Evolutionary conservation across 108 stramenopile species (phyloP).

Genomic region (Nitzschia sp.): DNA sequence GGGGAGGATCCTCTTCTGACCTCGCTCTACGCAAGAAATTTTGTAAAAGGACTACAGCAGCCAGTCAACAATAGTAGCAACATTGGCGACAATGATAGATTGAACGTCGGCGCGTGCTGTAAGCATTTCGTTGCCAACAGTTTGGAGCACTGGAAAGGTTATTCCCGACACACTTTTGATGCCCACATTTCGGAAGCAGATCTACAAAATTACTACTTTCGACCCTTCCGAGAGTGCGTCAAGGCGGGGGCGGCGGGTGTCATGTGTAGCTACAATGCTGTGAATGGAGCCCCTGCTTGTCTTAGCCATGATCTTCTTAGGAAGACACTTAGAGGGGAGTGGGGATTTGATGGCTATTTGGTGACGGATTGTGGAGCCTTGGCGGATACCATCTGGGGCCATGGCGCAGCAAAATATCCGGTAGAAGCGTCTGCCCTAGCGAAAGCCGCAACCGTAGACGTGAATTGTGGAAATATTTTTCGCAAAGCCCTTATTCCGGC

Average conservation of each 20-base stretch:
- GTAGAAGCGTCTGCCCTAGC: constrained; percentile 38
- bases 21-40: constrained; percentile 48
- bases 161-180: constrained; percentile 53
- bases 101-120: constrained; percentile 58
- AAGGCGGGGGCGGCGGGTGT: constrained; percentile 42
- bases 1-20: constrained; percentile 74
- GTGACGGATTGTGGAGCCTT: constrained; percentile 77
- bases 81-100: background rate
- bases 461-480: constrained; percentile 50
- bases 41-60: constrained; percentile 52
- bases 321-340: constrained; percentile 36
- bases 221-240: constrained; percentile 66
- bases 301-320: constrained; percentile 48
- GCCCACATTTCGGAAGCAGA: constrained; percentile 43
- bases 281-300: constrained; percentile 72
- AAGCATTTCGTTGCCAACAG: constrained; percentile 74
- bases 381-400: constrained; percentile 31
- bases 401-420: constrained; percentile 30
- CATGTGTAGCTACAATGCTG: constrained; percentile 85
- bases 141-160: constrained; percentile 42
- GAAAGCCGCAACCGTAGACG: constrained; percentile 43
- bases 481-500: constrained; percentile 24
- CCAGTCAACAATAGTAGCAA: background rate
- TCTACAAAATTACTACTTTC: constrained; percentile 57
- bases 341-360: constrained; percentile 59